These are phyloP conservation scores for Cordyceps fumosorosea DNA, from an alignment of 2,329 filamentous ascomycete species.

Conservation along the genomic window DNA sequence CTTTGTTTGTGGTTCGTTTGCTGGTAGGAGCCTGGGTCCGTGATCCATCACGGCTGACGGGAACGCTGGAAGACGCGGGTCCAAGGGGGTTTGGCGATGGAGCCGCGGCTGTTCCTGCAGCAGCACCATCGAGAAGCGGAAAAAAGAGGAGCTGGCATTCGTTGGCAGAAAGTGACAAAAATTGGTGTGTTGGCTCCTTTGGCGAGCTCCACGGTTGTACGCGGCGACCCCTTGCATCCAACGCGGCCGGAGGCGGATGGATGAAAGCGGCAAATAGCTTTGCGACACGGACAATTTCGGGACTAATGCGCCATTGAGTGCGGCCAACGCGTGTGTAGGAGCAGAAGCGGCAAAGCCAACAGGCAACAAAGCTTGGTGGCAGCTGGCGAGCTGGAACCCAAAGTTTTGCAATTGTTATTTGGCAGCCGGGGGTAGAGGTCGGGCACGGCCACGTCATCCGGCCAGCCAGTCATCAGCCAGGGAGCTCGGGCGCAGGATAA, in stretches of 20 bases:
- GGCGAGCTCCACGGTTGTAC: neutral
- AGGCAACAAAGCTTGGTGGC: neutral
- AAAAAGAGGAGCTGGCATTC: neutral
- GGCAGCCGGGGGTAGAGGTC: neutral
- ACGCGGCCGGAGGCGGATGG: neutral
- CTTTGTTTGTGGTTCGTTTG: conserved; percentile 10
- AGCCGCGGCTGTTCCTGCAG: neutral
- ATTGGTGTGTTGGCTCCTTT: neutral
- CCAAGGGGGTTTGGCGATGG: neutral
- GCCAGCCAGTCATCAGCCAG: neutral
- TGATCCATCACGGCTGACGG: conserved; percentile 8
- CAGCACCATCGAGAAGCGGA: neutral
- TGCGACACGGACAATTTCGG: conserved; percentile 3
- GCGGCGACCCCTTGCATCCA: neutral
- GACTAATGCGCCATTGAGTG: conserved; percentile 3
- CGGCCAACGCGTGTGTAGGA: neutral
- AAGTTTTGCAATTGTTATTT: neutral
- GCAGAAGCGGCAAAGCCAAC: neutral
- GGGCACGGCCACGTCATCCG: conserved; percentile 7
- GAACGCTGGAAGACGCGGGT: conserved; percentile 9
- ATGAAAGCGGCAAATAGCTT: conserved; percentile 1
- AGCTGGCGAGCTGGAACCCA: neutral
- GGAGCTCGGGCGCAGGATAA: neutral
- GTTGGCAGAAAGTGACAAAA: neutral
- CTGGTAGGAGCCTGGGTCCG: neutral